A percentile compares a stretch with the other conserved stretches of the same genome.
Conservation (phyloP, 1,139 yeast genomes). For the Dujonia santamariae region DNA sequence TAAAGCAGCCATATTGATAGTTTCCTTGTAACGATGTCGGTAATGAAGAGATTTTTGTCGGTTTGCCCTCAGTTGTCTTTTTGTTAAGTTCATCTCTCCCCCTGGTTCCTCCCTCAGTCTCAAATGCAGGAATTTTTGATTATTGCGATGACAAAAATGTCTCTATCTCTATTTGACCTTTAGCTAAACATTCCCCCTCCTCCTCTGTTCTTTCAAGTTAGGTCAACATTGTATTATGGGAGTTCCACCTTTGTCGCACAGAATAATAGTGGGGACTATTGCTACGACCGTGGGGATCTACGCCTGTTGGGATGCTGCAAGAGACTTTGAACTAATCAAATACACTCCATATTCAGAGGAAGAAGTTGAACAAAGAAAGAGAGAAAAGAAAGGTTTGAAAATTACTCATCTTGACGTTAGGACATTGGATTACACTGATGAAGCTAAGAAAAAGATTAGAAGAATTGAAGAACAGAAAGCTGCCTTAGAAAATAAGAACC, state of each 20-base stretch:
- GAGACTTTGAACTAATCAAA: slow-evolving; percentile 40
- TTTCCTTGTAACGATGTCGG: no score
- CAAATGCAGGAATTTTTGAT: background rate
- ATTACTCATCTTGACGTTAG: slow-evolving; percentile 34
- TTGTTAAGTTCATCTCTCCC: no score
- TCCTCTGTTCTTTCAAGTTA: slow-evolving; percentile 88
- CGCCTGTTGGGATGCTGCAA: slow-evolving; percentile 32
- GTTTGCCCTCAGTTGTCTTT: no score
- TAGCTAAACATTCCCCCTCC: slow-evolving; percentile 89
- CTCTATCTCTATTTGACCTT: no score
- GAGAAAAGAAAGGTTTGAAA: slow-evolving; percentile 28
- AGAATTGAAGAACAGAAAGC: slow-evolving; percentile 20
- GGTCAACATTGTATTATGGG: slow-evolving; percentile 57
- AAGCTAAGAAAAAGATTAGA: slow-evolving; percentile 35
- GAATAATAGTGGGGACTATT: slow-evolving; percentile 35
- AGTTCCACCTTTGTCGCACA: slow-evolving; percentile 35
- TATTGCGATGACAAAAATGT: background rate
- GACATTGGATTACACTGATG: slow-evolving; percentile 43
- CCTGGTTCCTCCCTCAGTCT: no score
- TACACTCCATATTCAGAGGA: slow-evolving; percentile 38
- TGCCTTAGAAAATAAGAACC: no score
- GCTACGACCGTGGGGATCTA: slow-evolving; percentile 34
- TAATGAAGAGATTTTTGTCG: no score
- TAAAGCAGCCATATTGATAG: slow-evolving; percentile 53
- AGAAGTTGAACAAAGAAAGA: slow-evolving; percentile 37